A percentile compares a stretch with the other conserved stretches of the same genome.
Evolutionary conservation across 352 stramenopile species (phyloP).

Genomic region (Discostella stelligera): DNA sequence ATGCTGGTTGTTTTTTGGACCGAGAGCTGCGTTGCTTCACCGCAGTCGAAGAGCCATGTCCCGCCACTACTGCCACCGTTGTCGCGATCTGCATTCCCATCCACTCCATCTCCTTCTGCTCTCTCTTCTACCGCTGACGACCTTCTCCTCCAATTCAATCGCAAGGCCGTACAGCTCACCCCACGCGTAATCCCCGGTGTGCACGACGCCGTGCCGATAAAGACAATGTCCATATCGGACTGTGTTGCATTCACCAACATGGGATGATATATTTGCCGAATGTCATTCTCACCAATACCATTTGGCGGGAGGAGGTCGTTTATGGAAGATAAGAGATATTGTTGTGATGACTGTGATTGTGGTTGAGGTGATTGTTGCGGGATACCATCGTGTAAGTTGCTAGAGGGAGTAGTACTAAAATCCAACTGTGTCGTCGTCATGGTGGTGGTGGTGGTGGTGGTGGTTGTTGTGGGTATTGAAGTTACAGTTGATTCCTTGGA

Average conservation of each 20-base stretch:
- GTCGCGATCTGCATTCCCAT: constrained; percentile 1
- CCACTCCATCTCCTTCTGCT: constrained; percentile 5
- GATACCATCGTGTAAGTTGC: neutral
- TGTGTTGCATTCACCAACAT: constrained; percentile 54
- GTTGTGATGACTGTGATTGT: neutral
- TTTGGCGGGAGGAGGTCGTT: constrained; percentile 13
- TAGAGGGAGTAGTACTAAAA: neutral
- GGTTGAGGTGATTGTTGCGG: neutral
- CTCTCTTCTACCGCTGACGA: constrained; percentile 1
- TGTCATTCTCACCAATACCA: constrained; percentile 49
- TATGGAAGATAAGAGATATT: constrained; percentile 9
- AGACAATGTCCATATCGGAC: constrained; percentile 81
- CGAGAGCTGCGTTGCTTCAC: constrained; percentile 86
- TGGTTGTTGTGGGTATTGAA: neutral
- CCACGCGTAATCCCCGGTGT: constrained; percentile 74
- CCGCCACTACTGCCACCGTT: constrained; percentile 48
- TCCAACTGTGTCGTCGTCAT: neutral
- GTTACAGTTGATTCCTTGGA: neutral
- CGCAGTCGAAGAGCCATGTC: constrained; percentile 87
- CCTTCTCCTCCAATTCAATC: constrained; percentile 64
- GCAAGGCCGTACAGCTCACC: constrained; percentile 81
- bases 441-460: neutral
- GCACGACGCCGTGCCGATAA: constrained; percentile 82
- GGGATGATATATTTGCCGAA: constrained; percentile 71
- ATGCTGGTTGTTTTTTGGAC: constrained; percentile 77